These are phyloP conservation scores for Mortierella sp. DNA, from an alignment of 371 early-diverging fungal genomes.

Conservation along the genomic window DNA sequence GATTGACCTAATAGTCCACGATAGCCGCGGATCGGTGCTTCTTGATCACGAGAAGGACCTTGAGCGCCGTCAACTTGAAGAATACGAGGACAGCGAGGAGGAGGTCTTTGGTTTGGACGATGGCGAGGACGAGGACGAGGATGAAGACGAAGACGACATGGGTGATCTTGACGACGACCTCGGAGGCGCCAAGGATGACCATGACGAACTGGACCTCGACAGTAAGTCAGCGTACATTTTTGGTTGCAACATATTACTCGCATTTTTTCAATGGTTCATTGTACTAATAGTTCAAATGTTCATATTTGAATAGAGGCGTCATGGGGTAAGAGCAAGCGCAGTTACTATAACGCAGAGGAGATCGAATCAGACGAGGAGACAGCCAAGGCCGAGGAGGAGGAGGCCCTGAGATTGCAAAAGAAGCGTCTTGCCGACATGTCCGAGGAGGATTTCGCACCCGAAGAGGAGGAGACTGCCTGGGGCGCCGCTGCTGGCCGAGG, in stretches of 20 bases:
- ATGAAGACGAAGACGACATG: conserved; percentile 62
- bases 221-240: conserved; percentile 33
- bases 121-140: conserved; percentile 60
- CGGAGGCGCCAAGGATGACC: conserved; percentile 48
- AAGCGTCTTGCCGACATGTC: conserved; percentile 81
- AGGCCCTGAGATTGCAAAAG: conserved; percentile 90
- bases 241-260: not conserved
- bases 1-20: conserved; percentile 61
- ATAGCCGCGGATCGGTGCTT: conserved; percentile 67
- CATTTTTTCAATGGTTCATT: too few species aligned
- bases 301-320: conserved; percentile 54
- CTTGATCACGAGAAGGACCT: conserved; percentile 65
- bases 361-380: conserved; percentile 77
- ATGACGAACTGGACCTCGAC: conserved; percentile 61
- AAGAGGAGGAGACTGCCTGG: conserved; percentile 56
- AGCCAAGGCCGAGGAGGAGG: conserved; percentile 91
- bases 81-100: conserved; percentile 67
- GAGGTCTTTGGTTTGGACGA: conserved; percentile 75
- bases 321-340: conserved; percentile 80
- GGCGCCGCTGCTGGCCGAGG: conserved; percentile 44
- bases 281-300: too few species aligned
- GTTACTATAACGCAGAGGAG: conserved; percentile 87
- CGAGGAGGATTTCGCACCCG: conserved; percentile 90
- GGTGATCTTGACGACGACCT: conserved; percentile 49
- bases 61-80: conserved; percentile 52